phyloP scores from a whole-genome alignment of 495 filamentous ascomycete genomes.

The Lasiosphaeriaceae sp. region DNA sequence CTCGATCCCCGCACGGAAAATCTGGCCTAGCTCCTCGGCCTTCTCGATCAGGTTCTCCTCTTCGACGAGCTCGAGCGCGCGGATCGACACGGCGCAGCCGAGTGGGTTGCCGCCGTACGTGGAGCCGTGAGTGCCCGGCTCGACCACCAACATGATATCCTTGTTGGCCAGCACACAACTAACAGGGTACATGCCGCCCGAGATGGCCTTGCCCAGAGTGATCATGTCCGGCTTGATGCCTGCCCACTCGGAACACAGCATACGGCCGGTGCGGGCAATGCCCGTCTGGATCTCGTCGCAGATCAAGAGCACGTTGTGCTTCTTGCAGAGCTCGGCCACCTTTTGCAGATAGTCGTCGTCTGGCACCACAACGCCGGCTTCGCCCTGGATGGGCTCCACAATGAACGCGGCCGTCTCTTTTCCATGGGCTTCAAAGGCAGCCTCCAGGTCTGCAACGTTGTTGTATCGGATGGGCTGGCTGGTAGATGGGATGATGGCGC shows the following conservation, averaged over 20 bases:
- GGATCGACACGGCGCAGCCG: constrained; percentile 94
- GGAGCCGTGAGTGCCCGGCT: constrained; percentile 93
- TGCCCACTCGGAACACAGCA: constrained; percentile 93
- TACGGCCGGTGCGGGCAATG: constrained; percentile 88
- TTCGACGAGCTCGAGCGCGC: constrained; percentile 88
- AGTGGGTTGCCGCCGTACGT: constrained; percentile 98
- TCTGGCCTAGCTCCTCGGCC: constrained; percentile 71
- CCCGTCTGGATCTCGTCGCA: constrained; percentile 99
- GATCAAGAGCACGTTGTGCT: constrained; percentile 91
- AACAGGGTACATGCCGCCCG: constrained; percentile 97
- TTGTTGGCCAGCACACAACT: constrained; percentile 85
- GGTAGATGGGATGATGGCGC: constrained; percentile 72
- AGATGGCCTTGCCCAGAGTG: constrained; percentile 93
- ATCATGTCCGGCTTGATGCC: constrained; percentile 94
- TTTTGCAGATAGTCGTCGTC: constrained; percentile 81
- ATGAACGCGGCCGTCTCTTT: constrained; percentile 88
- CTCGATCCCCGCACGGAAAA: constrained; percentile 77
- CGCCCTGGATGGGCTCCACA: constrained; percentile 96
- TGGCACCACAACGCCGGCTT: constrained; percentile 95
- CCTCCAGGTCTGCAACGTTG: constrained; percentile 73
- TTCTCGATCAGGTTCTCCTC: constrained; percentile 85
- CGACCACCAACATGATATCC: constrained; percentile 95
- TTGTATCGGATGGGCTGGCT: constrained; percentile 79
- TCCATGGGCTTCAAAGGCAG: constrained; percentile 75
- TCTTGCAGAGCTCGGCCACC: constrained; percentile 82